Evolutionary conservation across 2,329 filamentous ascomycete species (phyloP), one percentile per base, ranked within the genome.

Genomic region (Neofusicoccum parvum): DNA sequence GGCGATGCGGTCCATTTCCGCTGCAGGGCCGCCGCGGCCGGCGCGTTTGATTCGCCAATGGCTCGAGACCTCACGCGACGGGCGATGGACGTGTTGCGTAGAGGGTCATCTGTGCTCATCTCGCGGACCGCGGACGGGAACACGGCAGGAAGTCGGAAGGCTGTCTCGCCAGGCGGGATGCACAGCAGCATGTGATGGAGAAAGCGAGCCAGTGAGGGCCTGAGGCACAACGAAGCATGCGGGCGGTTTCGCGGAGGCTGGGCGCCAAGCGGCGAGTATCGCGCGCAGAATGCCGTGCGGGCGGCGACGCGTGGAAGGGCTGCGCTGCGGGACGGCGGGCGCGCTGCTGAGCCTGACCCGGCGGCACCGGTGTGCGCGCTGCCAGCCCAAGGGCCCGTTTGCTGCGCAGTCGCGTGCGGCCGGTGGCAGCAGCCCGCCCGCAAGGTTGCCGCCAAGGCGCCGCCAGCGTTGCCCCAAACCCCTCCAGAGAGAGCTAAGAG

Each of bases 191-290:
- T 48, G 56, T 48, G 56, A 60, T 48, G 43, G 32, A 23, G 39
- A 45, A 59, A 48, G 56, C 56, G 43, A 37, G 32, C 37, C 53
- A 46, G 39, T 45, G n/a, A 54, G 36, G 51, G 36, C 34, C 50
- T 53, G 50, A 37, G 32, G 50, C 50, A 17, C 6, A 36, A 36
- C 51, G 32, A 39, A 32, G 50, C 50, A 37, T 37, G 53, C 37
- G 37, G 37, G 9, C 7, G 37, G 53, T 58, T 43, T 12, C 37
- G 62, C 49, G 50, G 49, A 48, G 41, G 23, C 62, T 64, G 62
- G 62, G 62, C 62, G 62, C 62, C 62, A 64, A 64, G 56, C 56
- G 5, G 14, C 23, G 15, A 4, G n/a, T 14, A 3, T 14, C 11
- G 17, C 17, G 20, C 17, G 23, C 15, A 45, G 54, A 20, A 14